Evolutionary conservation across 352 stramenopile species (phyloP), one percentile per base, ranked within the genome.

Genomic region (Aphanomyces euteiches): DNA sequence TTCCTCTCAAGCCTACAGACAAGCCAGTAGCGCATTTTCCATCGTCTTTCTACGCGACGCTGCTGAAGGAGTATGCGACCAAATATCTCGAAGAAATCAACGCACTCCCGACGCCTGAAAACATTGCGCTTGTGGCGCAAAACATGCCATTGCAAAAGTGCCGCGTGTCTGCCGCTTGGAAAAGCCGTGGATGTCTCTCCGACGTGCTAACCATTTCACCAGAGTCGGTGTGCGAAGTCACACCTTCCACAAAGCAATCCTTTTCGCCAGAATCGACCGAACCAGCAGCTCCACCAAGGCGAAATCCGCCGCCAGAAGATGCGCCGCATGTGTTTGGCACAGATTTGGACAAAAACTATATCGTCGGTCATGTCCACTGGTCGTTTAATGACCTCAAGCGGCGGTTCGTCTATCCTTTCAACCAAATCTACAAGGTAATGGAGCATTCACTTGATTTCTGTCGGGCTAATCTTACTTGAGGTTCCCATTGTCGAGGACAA

Each of bases 331-430:
- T 66, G 10, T 39, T 73, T 47, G 38, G 56, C 2, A 47, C 8
- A 40, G 73, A 66, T 48, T 70, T 19, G 21, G 70, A 5, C 54
- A 65, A 54, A 47, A 77, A 77, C 17, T 92, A 80, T 65, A 75
- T 74, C 19, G 72, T 89, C 36, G 84, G 81, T 1, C 64, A 76
- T 3, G 79, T 92, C 7, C 79, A 73, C 57, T 78, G 88, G 65
- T 82, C 81, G 28, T 92, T 92, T 50, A 77, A 90, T 50, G 84
- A 90, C 47, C 88, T 92, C 73, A 90, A 90, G 75, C 79, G 74
- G 21, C 78, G 82, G 50, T 92, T 86, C 36, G 43, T 92, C 47
- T 69, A 88, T 37, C 84, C 84, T 0, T 92, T 90, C 56, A 89
- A 88, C 37, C 63, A 69, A 28, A 37, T 69, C 10, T 40, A 61